Base-by-base conservation (phyloP, 768 basidiomycete species). In the Boletus eberwhitei region DNA sequence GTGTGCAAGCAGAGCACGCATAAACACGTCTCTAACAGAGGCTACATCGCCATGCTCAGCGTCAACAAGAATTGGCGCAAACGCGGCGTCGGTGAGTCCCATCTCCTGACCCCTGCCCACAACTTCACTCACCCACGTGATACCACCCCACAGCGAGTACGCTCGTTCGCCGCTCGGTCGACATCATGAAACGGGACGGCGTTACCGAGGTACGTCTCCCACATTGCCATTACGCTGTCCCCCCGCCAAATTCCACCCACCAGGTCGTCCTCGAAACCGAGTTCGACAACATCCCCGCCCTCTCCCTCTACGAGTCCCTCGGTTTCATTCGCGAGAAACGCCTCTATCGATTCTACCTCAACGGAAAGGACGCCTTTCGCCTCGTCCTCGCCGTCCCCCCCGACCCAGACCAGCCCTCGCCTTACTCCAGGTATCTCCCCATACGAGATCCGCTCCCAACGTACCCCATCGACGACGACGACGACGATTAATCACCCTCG, bases 1-100 rank as follows among this genome's bases (percentile, higher is more conserved):
- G 88, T 99, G 21, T 97, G 93, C 82, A 99, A 98, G 78, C 96
- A 97, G 73, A 93, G 93, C 63, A 78, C 82, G 69, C 97, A 98
- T 74, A 77, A 78, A 52, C 81, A 87, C 58, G 73, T 75, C 37
- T 75, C 83, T 11, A 91, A 93, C 68, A 74, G 97, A 67, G 97
- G 97, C 14, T 99, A 99, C 69, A 96, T 99, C 54, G 97, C 95
- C 36, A 98, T 98, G 97, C 82, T 98, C 52, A 93, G 91, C 65
- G 93, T 98, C 29, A 80, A 82, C 71, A 86, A 85, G 71, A 72
- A 77, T 37, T 97, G 86, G 82, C 79, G 96, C 36, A 89, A 96
- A 71, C 84, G 87, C 50, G 96, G 97, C 34, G 93, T 98, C 68
- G 93, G 93, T 93, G 70, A 69, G 88, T 80, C 31, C 5, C 16